Conservation (phyloP, 768 basidiomycete genomes). For the Serendipita indica region DNA sequence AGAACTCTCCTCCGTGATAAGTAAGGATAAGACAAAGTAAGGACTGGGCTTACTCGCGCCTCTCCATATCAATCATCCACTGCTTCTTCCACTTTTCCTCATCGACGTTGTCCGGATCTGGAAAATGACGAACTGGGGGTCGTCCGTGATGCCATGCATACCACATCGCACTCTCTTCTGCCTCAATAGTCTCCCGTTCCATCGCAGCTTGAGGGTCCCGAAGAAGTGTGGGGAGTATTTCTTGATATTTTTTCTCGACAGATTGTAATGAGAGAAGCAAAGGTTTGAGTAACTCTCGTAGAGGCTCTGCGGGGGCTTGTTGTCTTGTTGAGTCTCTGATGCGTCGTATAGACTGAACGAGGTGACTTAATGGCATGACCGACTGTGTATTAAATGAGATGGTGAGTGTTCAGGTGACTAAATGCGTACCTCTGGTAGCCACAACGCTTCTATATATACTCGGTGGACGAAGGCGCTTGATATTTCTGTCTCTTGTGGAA, state of each 20-base stretch:
- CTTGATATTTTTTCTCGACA: slow-evolving; percentile 5
- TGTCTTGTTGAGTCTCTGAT: background rate
- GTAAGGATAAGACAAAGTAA: background rate
- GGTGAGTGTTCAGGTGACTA: background rate
- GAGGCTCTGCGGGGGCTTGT: background rate
- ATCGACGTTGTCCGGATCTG: slow-evolving; percentile 3
- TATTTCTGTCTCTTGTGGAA: background rate
- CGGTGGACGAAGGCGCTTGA: background rate
- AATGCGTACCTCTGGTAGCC: background rate
- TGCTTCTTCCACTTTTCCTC: slow-evolving; percentile 7
- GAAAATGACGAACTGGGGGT: background rate
- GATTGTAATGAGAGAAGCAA: slow-evolving; percentile 1
- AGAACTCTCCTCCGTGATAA: background rate
- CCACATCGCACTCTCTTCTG: slow-evolving; percentile 4
- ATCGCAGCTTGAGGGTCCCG: slow-evolving; percentile 2
- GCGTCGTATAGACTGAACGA: background rate
- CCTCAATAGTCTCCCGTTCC: background rate
- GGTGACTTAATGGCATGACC: background rate
- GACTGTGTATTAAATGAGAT: slow-evolving; percentile 7
- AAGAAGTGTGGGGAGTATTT: background rate
- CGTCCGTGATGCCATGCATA: slow-evolving; percentile 3
- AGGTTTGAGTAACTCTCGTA: background rate
- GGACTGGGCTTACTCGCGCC: background rate
- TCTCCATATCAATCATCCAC: slow-evolving; percentile 2
- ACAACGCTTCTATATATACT: slow-evolving; percentile 3